Evolutionary conservation across 1,139 yeast species (phyloP), one percentile per base, ranked within the genome.

Genomic region (Entelexis paramagnoliae): DNA sequence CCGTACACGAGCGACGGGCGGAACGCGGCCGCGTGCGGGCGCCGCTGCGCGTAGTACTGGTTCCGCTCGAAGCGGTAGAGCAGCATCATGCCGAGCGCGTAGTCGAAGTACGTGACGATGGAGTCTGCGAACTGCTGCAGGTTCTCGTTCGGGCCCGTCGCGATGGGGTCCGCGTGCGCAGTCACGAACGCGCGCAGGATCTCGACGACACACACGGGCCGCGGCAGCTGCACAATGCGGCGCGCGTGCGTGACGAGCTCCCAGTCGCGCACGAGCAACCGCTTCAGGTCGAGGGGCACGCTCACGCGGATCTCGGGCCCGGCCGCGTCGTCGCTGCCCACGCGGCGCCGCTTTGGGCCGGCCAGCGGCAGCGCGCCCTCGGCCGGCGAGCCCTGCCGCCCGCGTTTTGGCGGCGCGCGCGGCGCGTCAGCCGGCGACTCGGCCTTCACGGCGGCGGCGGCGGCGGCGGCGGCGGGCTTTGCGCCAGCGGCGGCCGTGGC

Each of bases 181-280:
- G 54, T 43, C 11, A 38, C 44, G 24, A 51, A 85, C 36, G 74
- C 73, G 29, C 68, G 61, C 13, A 88, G 65, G 3, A 86, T 75
- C 3, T 68, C 69, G 2, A 72, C 68, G 1, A 83, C 82, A 0
- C 77, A 73, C 13, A 72, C 68, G 20, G 68, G 64, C 4, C 79
- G 68, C 0, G 95, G 95, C 39, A 87, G 65, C 26, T 75, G 68
- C 8, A 85, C 76, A 32, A 86, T 65, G 64, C 81, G 79, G 49
- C 82, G 81, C 58, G 85, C 84, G 62, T 85, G 85, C 1, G 97
- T 87, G 47, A 89, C 75, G 59, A 73, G 75, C 65, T 89, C 96
- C 97, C 97, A 91, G 69, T 91, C 97, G 63, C 87, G 89, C 1
- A 89, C 94, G 43, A 91, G 69, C 7, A 81, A 62, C 4, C 83